Evolutionary conservation across 208 protist genomes (phyloP), one percentile per base, ranked within the genome.

Genomic region (Tritrichomonas musculus): DNA sequence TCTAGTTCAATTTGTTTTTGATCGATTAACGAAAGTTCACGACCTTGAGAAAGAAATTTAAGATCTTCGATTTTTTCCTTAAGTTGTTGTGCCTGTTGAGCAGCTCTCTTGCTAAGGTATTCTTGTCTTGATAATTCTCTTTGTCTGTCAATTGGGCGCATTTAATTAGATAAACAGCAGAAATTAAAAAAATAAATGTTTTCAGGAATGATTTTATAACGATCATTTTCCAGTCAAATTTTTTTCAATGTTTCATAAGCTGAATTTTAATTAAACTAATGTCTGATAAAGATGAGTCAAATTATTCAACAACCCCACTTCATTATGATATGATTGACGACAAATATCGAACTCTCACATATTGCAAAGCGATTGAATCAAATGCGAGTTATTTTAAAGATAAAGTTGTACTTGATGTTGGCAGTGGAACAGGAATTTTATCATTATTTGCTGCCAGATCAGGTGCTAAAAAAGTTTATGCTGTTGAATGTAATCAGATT

Each of bases 301-400:
- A 82, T 30, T 82, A 82, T 82, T 4, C 73, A 50, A n/a, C n/a
- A 47, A 14, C 73, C 0, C 39, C n/a, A 13, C 72, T 94, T 5
- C 93, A 94, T 92, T n/a, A 96, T 94, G 97, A 99, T 95, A 99
- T 99, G 98, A 95, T 99, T 57, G 98, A 98, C 94, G 99, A 99
- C 95, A 94, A 96, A 93, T 97, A 98, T 75, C 96, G 99, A 94
- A 99, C 98, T 39, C 95, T 96, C 44, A 97, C 97, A 73, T 99
- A 99, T 95, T 95, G 97, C 77, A 96, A 97, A 92, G 97, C 98
- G 22, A 99, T 99, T 94, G 94, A 97, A 92, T 93, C 96, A 47
- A 99, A 99, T 93, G 93, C 93, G 50, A 96, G 98, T 93, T 93
- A 98, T 72, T 99, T 99, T 94, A 96, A 97, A 94, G 97, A 96